Evolutionary conservation across 192 early-diverging fungal species (phyloP), one percentile per base, ranked within the genome.

Genomic region (Rhizophagus clarus): DNA sequence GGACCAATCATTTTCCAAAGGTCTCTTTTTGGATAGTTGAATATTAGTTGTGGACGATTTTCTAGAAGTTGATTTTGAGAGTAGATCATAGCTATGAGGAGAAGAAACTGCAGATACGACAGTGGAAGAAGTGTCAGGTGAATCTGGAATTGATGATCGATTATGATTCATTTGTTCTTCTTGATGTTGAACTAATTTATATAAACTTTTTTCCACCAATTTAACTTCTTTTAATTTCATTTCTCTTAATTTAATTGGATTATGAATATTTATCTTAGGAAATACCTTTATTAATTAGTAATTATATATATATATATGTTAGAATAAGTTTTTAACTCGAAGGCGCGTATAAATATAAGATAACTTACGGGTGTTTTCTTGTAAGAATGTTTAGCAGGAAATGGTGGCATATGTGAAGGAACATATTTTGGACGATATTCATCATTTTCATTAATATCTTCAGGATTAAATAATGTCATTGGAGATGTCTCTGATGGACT

Each of bases 361-460:
- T 15, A 10, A 76, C 78, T 83, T 87, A 90, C 89, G 51, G 88
- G 85, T 60, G 88, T 90, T 68, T 88, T 84, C 68, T 88, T 87
- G 72, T 87, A 90, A 0, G 88, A 90, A 77, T 90, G 89, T 74
- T 88, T 88, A 61, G 84, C 86, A 17, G 88, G 88, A 64, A 90
- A 90, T 8, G 79, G 72, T 34, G 88, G 88, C 4, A 90, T 62
- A 82, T 88, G 81, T 29, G 84, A 80, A 15, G 88, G 89, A 15
- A 90, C 88, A 40, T 87, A 84, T 4, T 84, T 82, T 17, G 87
- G 80, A 0, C 82, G 74, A 28, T 80, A 86, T 22, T 56, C 51
- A 20, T 56, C 51, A 56, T 56, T 22, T 22, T 56, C 51, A 56
- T 56, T 56, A 22, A 56, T 56, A 20, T 56, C 51, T 17, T 56